Evolutionary conservation across 768 basidiomycete genomes (phyloP), one percentile per base, ranked within the genome.

Genomic region (Asterophora lycoperdoides): DNA sequence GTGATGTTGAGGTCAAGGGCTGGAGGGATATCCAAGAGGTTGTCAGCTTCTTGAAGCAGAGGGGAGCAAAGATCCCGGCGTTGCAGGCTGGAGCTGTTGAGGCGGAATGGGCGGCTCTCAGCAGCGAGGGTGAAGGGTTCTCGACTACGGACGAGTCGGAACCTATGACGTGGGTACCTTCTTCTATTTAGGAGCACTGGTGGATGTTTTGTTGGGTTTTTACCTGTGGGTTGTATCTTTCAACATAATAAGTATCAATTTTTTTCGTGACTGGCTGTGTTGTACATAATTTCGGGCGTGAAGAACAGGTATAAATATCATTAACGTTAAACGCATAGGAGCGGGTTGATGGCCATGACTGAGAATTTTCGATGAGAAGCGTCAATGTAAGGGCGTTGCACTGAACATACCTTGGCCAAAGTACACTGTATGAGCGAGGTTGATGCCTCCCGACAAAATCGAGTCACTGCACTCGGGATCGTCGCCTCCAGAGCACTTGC

Each of bases 21-120:
- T 84, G 81, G 72, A 73, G 92, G 54, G 68, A 68, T 59, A 86
- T 81, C 34, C 68, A 68, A 34, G 93, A 95, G 67, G 84, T 94
- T 0, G 68, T 92, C 13, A 60, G 64, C 36, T 94, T 86, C 63
- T 67, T 95, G 67, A 76, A 76, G 62, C 66, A 66, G 46, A 71
- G 78, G 53, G 93, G 93, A 0, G 93, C 89, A 38, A 84, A 79
- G 65, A 77, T 93, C 57, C 75, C 77, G 28, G 66, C 64, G n/a
- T 54, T 70, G 46, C 72, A 73, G 19, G 64, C 71, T 20, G 72
- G 79, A 39, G 68, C 69, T 39, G 60, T 72, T 48, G 69, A 70
- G 49, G 83, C 73, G n/a, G 84, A 83, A 30, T 93, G 91, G 91
- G 86, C 80, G 30, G 80, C 74, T 29, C 64, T 79, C 57, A 79